Base-by-base conservation (phyloP, 2,329 filamentous ascomycete genomes). In the Akanthomyces lecanii region DNA sequence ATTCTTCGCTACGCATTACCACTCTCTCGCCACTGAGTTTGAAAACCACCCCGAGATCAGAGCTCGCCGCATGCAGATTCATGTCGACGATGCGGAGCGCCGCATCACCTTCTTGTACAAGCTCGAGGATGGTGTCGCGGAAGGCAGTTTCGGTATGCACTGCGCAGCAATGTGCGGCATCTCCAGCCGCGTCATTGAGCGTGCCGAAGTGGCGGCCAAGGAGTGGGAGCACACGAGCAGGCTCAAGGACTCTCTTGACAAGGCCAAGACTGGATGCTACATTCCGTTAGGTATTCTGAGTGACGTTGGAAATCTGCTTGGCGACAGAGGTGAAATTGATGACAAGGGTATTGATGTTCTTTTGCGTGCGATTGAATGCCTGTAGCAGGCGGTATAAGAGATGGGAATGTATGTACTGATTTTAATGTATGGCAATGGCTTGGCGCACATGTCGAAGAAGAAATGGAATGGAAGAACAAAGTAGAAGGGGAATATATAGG, bases 101-200 rank as follows among this genome's bases (percentile, higher is more conserved):
- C 87, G 88, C n/a, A 88, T 99, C n/a, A 97, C 94, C 0, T 99
- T 99, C 78, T 75, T 99, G 62, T 99, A 99, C 79, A 93, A 91
- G 71, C 84, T 99, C 0, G 95, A 98, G 75, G 85, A 91, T 16
- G 95, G 95, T 1, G 92, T 98, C 11, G 95, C 95, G 0, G 93
- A 98, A 75, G 95, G 95, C 18, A 96, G 91, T 71, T 99, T 98
- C 71, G 95, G 95, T 70, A 99, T 99, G 95, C 95, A 99, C 75
- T 99, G 95, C 73, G 95, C 95, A 1, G 89, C 92, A 65, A 99
- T 99, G 95, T 99, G 95, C 70, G 95, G 95, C 1, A 98, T 99
- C 66, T 86, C 92, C 0, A 80, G 81, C 51, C 88, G 88, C 62
- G 87, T 99, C 18, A 92, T 99, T 65, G 88, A 93, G 71, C 81